Evolutionary conservation across 2,329 filamentous ascomycete genomes (phyloP), one percentile per base, ranked within the genome.

Genomic region (Ilyonectria destructans): DNA sequence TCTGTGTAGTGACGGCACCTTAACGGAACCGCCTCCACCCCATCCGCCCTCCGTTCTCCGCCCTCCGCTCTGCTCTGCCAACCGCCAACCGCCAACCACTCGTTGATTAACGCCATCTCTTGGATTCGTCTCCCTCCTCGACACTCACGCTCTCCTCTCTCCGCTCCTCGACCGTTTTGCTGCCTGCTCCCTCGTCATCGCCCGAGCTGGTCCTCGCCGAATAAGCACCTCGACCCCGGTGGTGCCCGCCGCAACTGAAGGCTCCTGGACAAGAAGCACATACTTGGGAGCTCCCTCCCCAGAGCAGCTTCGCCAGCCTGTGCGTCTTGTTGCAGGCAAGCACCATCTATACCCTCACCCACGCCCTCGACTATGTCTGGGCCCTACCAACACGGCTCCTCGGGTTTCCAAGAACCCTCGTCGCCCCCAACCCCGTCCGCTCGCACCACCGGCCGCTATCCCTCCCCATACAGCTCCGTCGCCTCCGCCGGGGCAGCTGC

Each of bases 1-100:
- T 68, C 60, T 67, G 58, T 49, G 67, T 74, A 70, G 73, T 77
- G 72, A 75, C 74, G 74, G 74, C 71, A 75, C 75, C 57, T 68
- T 63, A 57, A 58, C 66, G 69, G 69, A 71, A 58, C 65, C 66
- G 68, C 75, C 74, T 77, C 74, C 73, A 73, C 74, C 65, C 69
- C 13, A 19, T 54, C 73, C 72, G 69, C 56, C 65, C 52, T 71
- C 65, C 71, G 62, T 64, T 72, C 73, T 75, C 71, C 72, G 61
- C 70, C 62, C 67, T 75, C 73, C 66, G 62, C 69, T 74, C 65
- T 63, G 69, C 45, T 45, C 64, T 61, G 52, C 65, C 65, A 68
- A 69, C 62, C 49, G 48, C 65, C 65, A 68, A 69, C 62, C 49
- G 48, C 65, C 69, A 72, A 64, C 72, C 56, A 45, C 57, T 69